These are phyloP conservation scores for Podospora appendiculata DNA, from an alignment of 495 filamentous ascomycete genomes.

Conservation along the genomic window DNA sequence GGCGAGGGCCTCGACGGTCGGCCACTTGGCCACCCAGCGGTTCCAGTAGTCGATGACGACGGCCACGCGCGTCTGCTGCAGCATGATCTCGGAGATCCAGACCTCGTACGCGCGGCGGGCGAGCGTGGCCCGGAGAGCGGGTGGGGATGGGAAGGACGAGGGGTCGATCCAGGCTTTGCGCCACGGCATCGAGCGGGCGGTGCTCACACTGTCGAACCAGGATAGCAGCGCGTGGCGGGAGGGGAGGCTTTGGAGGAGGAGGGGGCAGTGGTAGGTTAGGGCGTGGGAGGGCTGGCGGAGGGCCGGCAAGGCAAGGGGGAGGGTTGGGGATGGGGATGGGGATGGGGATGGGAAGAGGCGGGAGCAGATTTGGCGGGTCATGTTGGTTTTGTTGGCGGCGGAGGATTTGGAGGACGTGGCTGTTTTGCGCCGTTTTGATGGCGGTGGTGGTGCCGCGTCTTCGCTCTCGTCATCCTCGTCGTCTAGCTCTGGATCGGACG, in stretches of 20 bases:
- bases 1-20: conserved; percentile 30
- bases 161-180: conserved; percentile 32
- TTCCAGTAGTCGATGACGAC: conserved; percentile 36
- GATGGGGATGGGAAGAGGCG: neutral
- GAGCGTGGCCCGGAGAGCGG: conserved; percentile 14
- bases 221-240: conserved; percentile 21
- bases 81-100: conserved; percentile 44
- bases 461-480: too few species aligned
- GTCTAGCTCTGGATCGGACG: too few species aligned
- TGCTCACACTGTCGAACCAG: conserved; percentile 32
- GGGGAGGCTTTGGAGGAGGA: conserved; percentile 25
- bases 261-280: conserved; percentile 30
- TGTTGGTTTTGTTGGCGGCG: neutral
- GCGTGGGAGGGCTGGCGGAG: conserved; percentile 6
- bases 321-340: neutral
- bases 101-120: conserved; percentile 40
- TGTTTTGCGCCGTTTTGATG: neutral
- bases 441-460: neutral
- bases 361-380: neutral
- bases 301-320: neutral
- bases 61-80: conserved; percentile 44
- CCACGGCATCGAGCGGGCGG: conserved; percentile 38
- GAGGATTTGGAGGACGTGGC: neutral
- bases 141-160: conserved; percentile 3
- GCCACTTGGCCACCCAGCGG: conserved; percentile 37